These are phyloP conservation scores for Trypanosoma conorhini DNA, from an alignment of 208 protist genomes.

Conservation along the genomic window DNA sequence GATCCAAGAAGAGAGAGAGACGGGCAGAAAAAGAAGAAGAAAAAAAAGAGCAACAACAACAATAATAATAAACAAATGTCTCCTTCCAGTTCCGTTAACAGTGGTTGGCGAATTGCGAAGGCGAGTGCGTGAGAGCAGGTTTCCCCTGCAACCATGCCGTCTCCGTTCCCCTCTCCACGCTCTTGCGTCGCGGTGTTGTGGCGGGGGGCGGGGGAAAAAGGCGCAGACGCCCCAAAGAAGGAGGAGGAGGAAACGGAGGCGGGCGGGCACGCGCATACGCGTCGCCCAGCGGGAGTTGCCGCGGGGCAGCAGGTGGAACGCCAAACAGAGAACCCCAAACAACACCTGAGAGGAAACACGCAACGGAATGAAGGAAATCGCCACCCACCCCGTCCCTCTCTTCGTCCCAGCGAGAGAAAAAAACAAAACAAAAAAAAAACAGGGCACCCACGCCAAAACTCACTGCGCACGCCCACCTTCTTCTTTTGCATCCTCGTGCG, in stretches of 20 bases:
- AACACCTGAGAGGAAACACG: too few relatives aligned
- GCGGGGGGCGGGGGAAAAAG: not conserved
- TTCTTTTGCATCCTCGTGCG: not conserved
- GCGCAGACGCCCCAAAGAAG: not conserved
- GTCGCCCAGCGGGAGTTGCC: too few relatives aligned
- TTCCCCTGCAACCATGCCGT: too few relatives aligned
- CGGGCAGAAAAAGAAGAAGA: conserved; percentile 2
- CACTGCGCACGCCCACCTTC: not conserved
- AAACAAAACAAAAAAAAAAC: conserved; percentile 14
- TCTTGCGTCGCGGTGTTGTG: not conserved
- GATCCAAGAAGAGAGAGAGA: not conserved
- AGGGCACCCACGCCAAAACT: conserved; percentile 9
- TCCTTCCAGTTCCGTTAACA: not conserved
- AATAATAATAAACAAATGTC: not conserved
- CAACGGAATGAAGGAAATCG: too few relatives aligned
- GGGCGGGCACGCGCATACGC: not conserved
- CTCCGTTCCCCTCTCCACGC: not conserved
- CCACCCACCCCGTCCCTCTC: not conserved
- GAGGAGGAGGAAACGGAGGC: too few relatives aligned
- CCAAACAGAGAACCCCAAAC: too few relatives aligned
- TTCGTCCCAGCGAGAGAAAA: not conserved
- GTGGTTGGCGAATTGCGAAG: too few relatives aligned
- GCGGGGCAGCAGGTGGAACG: too few relatives aligned
- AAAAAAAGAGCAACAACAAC: conserved; percentile 9
- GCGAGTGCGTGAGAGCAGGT: too few relatives aligned